Percentiles rank a stretch among this genome's conserved stretches.
phyloP scores from a whole-genome alignment of 805 yeast species.

The Yarrowia alimentaria region DNA sequence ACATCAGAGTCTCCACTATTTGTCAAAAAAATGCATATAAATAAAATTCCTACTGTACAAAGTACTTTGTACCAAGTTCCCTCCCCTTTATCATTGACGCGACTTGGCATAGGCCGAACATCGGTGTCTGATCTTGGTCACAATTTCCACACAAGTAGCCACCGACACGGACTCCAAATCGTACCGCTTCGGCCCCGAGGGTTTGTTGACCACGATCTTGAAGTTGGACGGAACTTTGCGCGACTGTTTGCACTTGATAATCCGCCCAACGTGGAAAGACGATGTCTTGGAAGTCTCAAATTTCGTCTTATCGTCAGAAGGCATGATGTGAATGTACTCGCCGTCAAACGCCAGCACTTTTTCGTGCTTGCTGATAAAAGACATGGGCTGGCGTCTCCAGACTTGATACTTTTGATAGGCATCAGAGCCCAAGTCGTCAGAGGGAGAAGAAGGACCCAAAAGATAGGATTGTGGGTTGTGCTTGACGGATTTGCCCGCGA shows the following conservation, averaged over 20 bases:
- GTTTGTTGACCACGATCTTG: conserved; percentile 72
- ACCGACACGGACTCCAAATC: conserved; percentile 74
- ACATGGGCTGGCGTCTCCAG: conserved; percentile 84
- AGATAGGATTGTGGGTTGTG: conserved; percentile 2
- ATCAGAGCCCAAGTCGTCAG: conserved; percentile 39
- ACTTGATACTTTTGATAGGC: conserved; percentile 83
- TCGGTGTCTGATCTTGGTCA: conserved; percentile 54
- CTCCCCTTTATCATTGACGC: too few species aligned
- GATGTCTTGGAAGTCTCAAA: conserved; percentile 76
- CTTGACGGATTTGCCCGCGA: conserved; percentile 16
- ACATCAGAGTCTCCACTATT: too few species aligned
- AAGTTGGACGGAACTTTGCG: conserved; percentile 73
- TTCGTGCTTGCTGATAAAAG: conserved; percentile 76
- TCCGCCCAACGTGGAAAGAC: conserved; percentile 79
- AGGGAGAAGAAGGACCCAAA: conserved; percentile 10
- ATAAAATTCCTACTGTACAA: background rate
- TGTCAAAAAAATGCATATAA: conserved; percentile 4
- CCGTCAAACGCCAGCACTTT: conserved; percentile 87
- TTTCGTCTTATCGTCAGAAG: conserved; percentile 75
- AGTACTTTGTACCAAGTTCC: background rate
- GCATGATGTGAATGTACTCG: conserved; percentile 85
- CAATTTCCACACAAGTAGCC: conserved; percentile 68
- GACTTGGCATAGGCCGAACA: conserved; percentile 16
- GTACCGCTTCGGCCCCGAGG: conserved; percentile 72
- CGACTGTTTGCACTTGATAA: conserved; percentile 71